Conservation (phyloP, 495 filamentous ascomycete genomes). For the Ascobolus immersus region DNA sequence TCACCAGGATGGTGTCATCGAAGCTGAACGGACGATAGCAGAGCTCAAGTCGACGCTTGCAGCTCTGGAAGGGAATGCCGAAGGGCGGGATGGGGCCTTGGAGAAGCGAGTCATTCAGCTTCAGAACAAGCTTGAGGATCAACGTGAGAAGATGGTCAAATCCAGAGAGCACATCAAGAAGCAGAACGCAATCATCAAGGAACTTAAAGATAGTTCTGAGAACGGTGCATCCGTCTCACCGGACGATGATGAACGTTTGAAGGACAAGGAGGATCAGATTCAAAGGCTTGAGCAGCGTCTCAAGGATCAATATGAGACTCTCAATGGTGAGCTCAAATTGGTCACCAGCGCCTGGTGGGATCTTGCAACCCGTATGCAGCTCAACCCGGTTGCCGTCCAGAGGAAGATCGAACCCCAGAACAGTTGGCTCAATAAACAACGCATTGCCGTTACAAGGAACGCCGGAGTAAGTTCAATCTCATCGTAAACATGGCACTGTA, state of each 20-base stretch:
- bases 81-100: constrained; percentile 16
- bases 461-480: not conserved
- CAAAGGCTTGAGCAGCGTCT: constrained; percentile 5
- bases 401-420: constrained; percentile 49
- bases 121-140: constrained; percentile 16
- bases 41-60: constrained; percentile 16
- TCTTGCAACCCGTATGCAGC: constrained; percentile 57
- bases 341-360: constrained; percentile 87
- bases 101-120: constrained; percentile 13
- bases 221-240: constrained; percentile 22
- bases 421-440: constrained; percentile 80
- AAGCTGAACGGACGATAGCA: constrained; percentile 14
- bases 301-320: constrained; percentile 38
- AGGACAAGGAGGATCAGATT: constrained; percentile 26
- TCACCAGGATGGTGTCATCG: constrained; percentile 16
- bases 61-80: constrained; percentile 13
- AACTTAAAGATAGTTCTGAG: constrained; percentile 30
- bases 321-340: constrained; percentile 59
- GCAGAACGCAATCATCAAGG: constrained; percentile 33
- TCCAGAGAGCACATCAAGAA: constrained; percentile 29
- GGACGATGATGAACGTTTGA: constrained; percentile 19
- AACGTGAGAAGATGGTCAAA: constrained; percentile 16
- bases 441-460: constrained; percentile 36
- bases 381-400: constrained; percentile 58
- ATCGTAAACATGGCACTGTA: not conserved